A percentile compares a stretch with the other conserved stretches of the same genome.
Conservation (phyloP, 2,329 filamentous ascomycete genomes). For the Clarireedia paspali region DNA sequence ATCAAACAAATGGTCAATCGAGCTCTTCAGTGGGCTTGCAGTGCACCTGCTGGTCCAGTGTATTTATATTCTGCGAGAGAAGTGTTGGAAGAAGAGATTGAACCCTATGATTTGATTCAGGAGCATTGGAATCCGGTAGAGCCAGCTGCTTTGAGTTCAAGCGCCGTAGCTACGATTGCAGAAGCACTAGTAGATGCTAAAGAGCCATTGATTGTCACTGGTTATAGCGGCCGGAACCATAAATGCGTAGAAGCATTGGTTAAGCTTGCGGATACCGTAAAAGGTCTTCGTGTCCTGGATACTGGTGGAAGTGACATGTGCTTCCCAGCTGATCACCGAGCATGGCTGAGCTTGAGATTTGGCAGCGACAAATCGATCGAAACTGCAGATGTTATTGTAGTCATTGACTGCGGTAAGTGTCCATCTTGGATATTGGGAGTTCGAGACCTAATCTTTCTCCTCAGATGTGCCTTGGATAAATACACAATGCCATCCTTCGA, state of each 20-base stretch:
- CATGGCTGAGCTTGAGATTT: constrained; percentile 63
- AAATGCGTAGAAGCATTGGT: constrained; percentile 53
- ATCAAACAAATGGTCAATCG: constrained; percentile 70
- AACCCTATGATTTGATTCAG: constrained; percentile 50
- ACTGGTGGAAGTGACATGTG: constrained; percentile 76
- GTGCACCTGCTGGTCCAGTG: constrained; percentile 60
- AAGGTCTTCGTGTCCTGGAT: constrained; percentile 64
- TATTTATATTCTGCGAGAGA: constrained; percentile 62
- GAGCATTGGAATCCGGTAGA: constrained; percentile 53
- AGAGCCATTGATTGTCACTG: constrained; percentile 62
- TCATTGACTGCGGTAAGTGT: constrained; percentile 58
- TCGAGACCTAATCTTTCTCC: not conserved
- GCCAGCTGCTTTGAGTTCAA: constrained; percentile 45
- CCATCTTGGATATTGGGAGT: not conserved
- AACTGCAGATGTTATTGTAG: constrained; percentile 74
- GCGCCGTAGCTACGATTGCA: constrained; percentile 51
- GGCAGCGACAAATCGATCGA: constrained; percentile 66
- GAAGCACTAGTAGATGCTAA: constrained; percentile 52
- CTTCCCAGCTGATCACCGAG: constrained; percentile 64
- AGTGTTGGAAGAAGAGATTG: constrained; percentile 63
- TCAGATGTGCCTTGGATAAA: constrained; percentile 87
- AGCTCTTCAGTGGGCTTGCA: constrained; percentile 63
- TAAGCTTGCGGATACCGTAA: constrained; percentile 58
- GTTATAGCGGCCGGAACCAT: constrained; percentile 65
- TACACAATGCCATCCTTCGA: constrained; percentile 55